These are phyloP conservation scores for Ophiostoma australiae DNA, from an alignment of 2,329 filamentous ascomycete genomes.

Conservation along the genomic window DNA sequence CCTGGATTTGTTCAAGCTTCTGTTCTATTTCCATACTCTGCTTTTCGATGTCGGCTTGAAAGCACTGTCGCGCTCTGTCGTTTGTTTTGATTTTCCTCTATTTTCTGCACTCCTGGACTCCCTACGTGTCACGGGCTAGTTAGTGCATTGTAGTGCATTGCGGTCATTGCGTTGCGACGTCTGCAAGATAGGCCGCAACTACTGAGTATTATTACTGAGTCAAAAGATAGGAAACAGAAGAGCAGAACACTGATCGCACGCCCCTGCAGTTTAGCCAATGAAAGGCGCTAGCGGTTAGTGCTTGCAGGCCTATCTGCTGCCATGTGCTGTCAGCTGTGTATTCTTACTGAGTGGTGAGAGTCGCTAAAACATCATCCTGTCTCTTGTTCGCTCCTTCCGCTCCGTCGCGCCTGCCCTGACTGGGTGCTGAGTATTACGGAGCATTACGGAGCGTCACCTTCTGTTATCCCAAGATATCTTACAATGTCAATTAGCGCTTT, in stretches of 20 bases:
- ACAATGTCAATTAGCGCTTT: not conserved
- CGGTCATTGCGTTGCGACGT: not conserved
- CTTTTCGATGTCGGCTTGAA: not conserved
- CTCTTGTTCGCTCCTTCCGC: not conserved
- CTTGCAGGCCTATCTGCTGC: not conserved
- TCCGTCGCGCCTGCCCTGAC: not conserved
- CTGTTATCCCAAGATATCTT: too few relatives aligned
- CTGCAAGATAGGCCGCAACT: not conserved
- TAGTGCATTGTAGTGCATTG: not conserved
- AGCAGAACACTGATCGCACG: constrained; percentile 15
- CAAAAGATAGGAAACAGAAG: not conserved
- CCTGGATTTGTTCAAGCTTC: not conserved
- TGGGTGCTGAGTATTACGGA: not conserved
- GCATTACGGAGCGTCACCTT: not conserved
- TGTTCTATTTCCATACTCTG: too few relatives aligned
- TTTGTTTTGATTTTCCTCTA: not conserved
- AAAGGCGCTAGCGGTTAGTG: constrained; percentile 14
- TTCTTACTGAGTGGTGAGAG: too few relatives aligned
- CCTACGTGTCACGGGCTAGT: constrained; percentile 23
- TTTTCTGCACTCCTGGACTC: not conserved
- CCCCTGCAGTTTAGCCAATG: constrained; percentile 24
- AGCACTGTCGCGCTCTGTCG: not conserved
- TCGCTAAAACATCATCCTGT: too few relatives aligned
- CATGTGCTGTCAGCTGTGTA: not conserved
- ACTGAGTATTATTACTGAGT: too few relatives aligned